These are phyloP conservation scores for Vaccinium myrtillus DNA, from an alignment of 148 eudicot species.

Conservation along the genomic window DNA sequence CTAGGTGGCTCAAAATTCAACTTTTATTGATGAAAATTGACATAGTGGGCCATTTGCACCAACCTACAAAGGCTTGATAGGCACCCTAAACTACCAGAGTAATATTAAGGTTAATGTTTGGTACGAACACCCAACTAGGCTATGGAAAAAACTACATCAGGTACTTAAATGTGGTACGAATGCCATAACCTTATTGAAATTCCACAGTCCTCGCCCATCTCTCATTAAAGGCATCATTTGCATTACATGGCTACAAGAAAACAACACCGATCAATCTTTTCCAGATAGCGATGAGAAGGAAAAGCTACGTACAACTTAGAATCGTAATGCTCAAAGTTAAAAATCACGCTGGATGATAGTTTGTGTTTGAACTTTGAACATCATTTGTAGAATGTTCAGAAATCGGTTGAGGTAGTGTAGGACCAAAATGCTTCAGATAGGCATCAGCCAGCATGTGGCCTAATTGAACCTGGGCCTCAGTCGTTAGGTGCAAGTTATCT, in stretches of 20 bases:
- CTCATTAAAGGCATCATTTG: not conserved
- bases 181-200: not conserved
- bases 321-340: not conserved
- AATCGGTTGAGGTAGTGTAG: not conserved
- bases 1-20: too few species aligned
- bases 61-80: too few species aligned
- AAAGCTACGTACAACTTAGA: not conserved
- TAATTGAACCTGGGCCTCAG: slow-evolving; percentile 67
- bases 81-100: too few species aligned
- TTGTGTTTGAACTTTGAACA: not conserved
- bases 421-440: slow-evolving; percentile 52
- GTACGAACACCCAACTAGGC: too few species aligned
- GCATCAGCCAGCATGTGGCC: slow-evolving; percentile 73
- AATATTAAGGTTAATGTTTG: too few species aligned
- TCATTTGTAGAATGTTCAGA: not conserved
- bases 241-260: not conserved
- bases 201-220: not conserved
- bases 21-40: too few species aligned
- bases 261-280: not conserved
- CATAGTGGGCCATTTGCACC: too few species aligned
- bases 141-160: not conserved
- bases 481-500: slow-evolving; percentile 69
- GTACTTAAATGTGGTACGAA: not conserved
- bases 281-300: not conserved
- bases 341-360: not conserved